Percentiles rank a stretch among this genome's conserved stretches.
Conservation (phyloP, 2,329 filamentous ascomycete species). For the Orbilia javanica region DNA sequence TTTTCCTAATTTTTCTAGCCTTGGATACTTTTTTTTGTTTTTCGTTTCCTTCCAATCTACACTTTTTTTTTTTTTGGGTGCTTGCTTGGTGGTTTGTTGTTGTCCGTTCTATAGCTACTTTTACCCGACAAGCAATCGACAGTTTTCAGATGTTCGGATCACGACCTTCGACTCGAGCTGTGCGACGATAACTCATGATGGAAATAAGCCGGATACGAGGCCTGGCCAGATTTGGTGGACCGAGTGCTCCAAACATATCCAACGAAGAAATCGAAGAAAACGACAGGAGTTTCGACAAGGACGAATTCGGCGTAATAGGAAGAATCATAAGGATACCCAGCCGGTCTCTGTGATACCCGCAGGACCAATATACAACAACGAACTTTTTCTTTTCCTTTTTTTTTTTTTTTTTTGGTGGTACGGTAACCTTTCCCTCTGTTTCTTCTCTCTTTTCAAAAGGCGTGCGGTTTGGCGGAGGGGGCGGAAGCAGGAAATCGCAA, state of each 20-base stretch:
- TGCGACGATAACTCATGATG: conserved; percentile 56
- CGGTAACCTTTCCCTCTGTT: not conserved
- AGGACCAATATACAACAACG: conserved; percentile 11
- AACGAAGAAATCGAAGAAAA: conserved; percentile 32
- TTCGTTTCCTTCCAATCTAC: not conserved
- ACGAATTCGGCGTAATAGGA: conserved; percentile 41
- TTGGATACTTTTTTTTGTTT: conserved; percentile 1
- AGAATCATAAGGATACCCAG: conserved; percentile 28
- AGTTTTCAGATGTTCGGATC: conserved; percentile 37
- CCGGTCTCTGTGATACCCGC: conserved; percentile 36
- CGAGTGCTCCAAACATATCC: conserved; percentile 38
- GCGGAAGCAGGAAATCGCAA: not conserved
- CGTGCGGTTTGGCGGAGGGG: not conserved
- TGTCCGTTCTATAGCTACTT: not conserved
- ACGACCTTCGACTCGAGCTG: conserved; percentile 30
- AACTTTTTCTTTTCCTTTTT: too few species aligned
- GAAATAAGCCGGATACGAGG: conserved; percentile 43
- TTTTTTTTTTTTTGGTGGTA: conserved; percentile 27
- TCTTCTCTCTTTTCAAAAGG: not conserved
- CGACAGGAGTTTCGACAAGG: conserved; percentile 18
- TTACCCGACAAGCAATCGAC: conserved; percentile 15
- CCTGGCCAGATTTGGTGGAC: conserved; percentile 51
- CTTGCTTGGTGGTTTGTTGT: too few species aligned
- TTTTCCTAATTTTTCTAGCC: not conserved
- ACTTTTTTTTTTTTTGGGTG: not conserved